phyloP scores from a whole-genome alignment of 108 stramenopile genomes.

The Nitzschia palea region DNA sequence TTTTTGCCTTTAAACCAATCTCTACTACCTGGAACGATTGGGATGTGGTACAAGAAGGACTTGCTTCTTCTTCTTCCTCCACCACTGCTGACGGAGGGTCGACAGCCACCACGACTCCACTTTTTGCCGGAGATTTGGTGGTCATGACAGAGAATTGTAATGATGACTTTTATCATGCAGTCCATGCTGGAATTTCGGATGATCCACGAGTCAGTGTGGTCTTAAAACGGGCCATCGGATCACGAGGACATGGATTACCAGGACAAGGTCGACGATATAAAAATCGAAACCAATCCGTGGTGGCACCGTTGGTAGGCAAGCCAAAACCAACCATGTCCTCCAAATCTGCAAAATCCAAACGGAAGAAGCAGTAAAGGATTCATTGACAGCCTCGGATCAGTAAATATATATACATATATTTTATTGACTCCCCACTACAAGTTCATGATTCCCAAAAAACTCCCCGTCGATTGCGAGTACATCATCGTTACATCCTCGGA shows the following conservation, averaged over 20 bases:
- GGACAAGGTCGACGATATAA: conserved; percentile 50
- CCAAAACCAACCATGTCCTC: not conserved
- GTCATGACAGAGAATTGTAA: conserved; percentile 64
- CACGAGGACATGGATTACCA: conserved; percentile 52
- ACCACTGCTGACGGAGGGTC: conserved; percentile 10
- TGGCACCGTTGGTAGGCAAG: not conserved
- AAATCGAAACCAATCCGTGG: not conserved
- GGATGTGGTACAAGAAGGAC: conserved; percentile 11
- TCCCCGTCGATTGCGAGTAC: not conserved
- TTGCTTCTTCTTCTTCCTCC: not conserved
- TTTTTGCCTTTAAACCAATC: conserved; percentile 73
- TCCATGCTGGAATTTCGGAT: conserved; percentile 41
- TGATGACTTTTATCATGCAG: conserved; percentile 76
- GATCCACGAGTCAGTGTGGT: conserved; percentile 59
- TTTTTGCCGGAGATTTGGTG: conserved; percentile 74
- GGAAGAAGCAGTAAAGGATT: not conserved
- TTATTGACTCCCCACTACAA: no score
- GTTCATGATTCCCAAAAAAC: no score
- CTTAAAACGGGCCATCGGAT: conserved; percentile 61
- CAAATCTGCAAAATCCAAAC: not conserved
- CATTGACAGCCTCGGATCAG: not conserved
- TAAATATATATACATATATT: no score
- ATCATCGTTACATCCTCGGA: not conserved
- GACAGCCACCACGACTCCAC: conserved; percentile 39
- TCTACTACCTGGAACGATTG: conserved; percentile 48